phyloP scores from a whole-genome alignment of 768 basidiomycete species.

The Phanerochaete carnosa region DNA sequence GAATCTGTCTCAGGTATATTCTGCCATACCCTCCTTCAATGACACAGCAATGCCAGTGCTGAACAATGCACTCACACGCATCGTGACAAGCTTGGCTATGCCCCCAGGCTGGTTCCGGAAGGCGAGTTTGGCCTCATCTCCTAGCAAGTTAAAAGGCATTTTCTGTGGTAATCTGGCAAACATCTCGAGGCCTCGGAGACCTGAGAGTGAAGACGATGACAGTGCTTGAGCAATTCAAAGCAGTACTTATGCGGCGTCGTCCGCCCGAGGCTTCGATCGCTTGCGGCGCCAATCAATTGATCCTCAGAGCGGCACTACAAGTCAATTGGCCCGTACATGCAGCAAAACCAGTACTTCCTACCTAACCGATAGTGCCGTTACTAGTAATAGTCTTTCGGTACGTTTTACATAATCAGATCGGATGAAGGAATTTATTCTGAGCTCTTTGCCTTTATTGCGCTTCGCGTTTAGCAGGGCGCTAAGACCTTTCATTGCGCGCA shows the following conservation, averaged over 20 bases:
- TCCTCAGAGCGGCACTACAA: too few species aligned
- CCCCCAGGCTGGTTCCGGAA: constrained; percentile 84
- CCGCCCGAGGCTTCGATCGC: background rate
- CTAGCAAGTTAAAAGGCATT: constrained; percentile 74
- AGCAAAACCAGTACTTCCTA: too few species aligned
- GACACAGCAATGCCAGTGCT: background rate
- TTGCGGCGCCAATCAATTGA: background rate
- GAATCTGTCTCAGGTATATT: constrained; percentile 70
- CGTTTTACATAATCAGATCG: too few species aligned
- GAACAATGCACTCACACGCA: constrained; percentile 45
- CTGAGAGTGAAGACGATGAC: background rate
- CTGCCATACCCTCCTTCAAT: constrained; percentile 32
- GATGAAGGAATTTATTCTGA: too few species aligned
- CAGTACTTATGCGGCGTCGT: too few species aligned
- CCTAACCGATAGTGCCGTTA: too few species aligned
- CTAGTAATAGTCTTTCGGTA: too few species aligned
- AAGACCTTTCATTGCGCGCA: too few species aligned
- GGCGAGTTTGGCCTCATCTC: constrained; percentile 85
- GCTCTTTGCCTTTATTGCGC: too few species aligned
- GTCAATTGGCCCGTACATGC: too few species aligned
- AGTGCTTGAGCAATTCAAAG: background rate
- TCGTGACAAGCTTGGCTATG: constrained; percentile 69
- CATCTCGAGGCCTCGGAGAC: constrained; percentile 34
- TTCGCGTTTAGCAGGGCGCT: too few species aligned
- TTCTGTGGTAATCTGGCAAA: constrained; percentile 71